Evolutionary conservation across 805 yeast species (phyloP).

Genomic region (Debaryomyces hansenii): DNA sequence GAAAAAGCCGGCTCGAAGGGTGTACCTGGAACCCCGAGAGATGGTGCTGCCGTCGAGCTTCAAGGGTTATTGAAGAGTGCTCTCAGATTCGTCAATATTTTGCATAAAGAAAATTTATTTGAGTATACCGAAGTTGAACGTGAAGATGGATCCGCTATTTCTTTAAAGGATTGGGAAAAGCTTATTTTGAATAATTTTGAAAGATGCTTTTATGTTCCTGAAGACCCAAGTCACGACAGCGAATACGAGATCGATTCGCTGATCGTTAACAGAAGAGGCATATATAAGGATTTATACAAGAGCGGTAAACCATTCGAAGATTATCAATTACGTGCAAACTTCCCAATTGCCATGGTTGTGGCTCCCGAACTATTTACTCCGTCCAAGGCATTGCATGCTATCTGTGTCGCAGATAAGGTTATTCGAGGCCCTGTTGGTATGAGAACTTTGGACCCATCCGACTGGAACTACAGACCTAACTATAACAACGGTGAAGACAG

Average conservation of each 20-base stretch:
- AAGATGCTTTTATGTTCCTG: conserved; percentile 73
- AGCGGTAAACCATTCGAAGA: conserved; percentile 91
- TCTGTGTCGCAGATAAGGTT: conserved; percentile 66
- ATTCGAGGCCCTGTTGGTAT: conserved; percentile 90
- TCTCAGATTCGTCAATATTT: conserved; percentile 71
- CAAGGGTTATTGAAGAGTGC: conserved; percentile 85
- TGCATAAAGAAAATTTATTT: conserved; percentile 57
- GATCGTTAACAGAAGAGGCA: conserved; percentile 85
- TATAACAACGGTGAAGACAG: conserved; percentile 79
- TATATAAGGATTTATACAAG: conserved; percentile 81
- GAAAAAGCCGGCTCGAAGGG: conserved; percentile 80
- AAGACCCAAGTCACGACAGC: conserved; percentile 57
- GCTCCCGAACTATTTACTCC: conserved; percentile 88
- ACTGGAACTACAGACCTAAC: conserved; percentile 87
- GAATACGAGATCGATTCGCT: conserved; percentile 59
- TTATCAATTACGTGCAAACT: conserved; percentile 89
- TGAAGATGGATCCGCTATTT: conserved; percentile 55
- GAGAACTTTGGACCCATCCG: conserved; percentile 90
- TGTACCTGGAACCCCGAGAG: conserved; percentile 96
- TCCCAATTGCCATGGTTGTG: conserved; percentile 88
- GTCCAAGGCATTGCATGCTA: conserved; percentile 59
- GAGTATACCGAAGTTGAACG: conserved; percentile 56
- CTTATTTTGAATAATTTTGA: conserved; percentile 76
- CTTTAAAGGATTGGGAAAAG: conserved; percentile 70
- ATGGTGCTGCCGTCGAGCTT: conserved; percentile 94